phyloP scores from a whole-genome alignment of 306 rosid species.

The Chamaecrista fasciculata region DNA sequence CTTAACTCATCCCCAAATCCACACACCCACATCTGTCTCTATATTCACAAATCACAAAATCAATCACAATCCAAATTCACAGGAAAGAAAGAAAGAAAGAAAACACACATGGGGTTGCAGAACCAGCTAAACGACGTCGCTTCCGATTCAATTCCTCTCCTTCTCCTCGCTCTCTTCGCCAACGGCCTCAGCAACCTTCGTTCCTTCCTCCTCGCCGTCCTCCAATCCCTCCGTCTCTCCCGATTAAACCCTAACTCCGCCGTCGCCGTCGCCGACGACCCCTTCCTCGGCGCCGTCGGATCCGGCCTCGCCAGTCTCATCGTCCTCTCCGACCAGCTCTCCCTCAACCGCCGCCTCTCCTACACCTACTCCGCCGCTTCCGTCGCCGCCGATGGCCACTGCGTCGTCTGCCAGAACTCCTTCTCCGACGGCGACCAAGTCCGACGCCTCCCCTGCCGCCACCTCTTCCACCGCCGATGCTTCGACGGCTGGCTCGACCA shows the following conservation, averaged over 20 bases:
- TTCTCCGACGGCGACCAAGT: conserved; percentile 72
- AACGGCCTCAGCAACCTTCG: conserved; percentile 58
- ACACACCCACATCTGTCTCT: background rate
- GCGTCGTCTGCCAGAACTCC: conserved; percentile 61
- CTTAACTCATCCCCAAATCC: conserved; percentile 16
- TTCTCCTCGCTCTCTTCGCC: conserved; percentile 60
- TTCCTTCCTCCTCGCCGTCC: conserved; percentile 39
- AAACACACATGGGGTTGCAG: conserved; percentile 60
- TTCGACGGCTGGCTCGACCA: conserved; percentile 86
- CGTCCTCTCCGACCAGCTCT: conserved; percentile 76
- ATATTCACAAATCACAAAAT: background rate
- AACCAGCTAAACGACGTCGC: conserved; percentile 80
- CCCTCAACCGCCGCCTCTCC: conserved; percentile 48
- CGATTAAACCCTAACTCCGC: conserved; percentile 30
- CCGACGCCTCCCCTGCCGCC: conserved; percentile 72
- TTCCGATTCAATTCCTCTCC: conserved; percentile 77
- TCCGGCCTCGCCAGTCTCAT: conserved; percentile 67
- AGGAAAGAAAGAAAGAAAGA: background rate
- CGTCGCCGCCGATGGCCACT: conserved; percentile 19
- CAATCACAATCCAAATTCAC: background rate
- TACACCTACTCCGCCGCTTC: conserved; percentile 26
- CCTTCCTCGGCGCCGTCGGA: conserved; percentile 46
- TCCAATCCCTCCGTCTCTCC: conserved; percentile 51
- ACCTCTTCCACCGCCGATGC: conserved; percentile 76
- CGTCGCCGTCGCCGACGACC: conserved; percentile 36